Percentiles rank a stretch among this genome's conserved stretches.
phyloP scores from a whole-genome alignment of 495 filamentous ascomycete genomes.

The Barbatosphaeria neglecta region DNA sequence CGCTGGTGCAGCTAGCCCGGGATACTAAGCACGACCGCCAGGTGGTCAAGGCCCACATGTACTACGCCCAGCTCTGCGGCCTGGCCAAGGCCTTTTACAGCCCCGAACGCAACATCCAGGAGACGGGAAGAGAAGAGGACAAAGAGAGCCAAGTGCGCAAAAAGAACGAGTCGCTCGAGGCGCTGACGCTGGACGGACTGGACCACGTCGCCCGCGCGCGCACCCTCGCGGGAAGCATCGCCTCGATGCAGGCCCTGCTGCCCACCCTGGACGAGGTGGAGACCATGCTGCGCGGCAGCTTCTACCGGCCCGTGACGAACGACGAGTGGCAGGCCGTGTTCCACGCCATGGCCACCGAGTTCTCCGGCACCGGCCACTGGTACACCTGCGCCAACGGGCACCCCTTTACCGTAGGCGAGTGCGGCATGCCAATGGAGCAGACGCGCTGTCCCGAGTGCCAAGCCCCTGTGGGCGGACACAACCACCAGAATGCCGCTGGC shows the following conservation, averaged over 20 bases:
- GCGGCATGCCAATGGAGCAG: slow-evolving; percentile 55
- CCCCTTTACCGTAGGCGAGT: slow-evolving; percentile 64
- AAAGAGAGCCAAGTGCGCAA: too few species aligned
- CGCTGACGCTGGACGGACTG: neutral
- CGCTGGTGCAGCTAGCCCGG: slow-evolving; percentile 15
- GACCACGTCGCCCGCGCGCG: slow-evolving; percentile 6
- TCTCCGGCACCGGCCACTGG: slow-evolving; percentile 51
- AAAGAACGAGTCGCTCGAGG: too few species aligned
- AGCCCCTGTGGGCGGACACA: slow-evolving; percentile 44
- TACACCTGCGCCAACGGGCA: slow-evolving; percentile 57
- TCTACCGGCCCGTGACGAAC: slow-evolving; percentile 20
- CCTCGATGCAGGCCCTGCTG: slow-evolving; percentile 3
- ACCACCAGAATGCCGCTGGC: slow-evolving; percentile 26
- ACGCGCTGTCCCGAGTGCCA: slow-evolving; percentile 57
- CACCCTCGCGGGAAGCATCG: slow-evolving; percentile 7
- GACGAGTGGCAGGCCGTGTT: slow-evolving; percentile 32
- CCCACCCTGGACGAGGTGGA: slow-evolving; percentile 9
- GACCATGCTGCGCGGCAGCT: slow-evolving; percentile 12
- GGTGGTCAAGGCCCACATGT: slow-evolving; percentile 24
- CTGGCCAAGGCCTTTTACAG: slow-evolving; percentile 8
- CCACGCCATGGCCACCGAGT: slow-evolving; percentile 38
- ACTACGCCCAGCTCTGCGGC: slow-evolving; percentile 14
- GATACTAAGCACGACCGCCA: slow-evolving; percentile 10
- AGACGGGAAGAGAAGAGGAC: too few species aligned
- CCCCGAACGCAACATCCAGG: slow-evolving; percentile 5